These are phyloP conservation scores for Viridothelium virens DNA, from an alignment of 495 filamentous ascomycete genomes.

Conservation along the genomic window DNA sequence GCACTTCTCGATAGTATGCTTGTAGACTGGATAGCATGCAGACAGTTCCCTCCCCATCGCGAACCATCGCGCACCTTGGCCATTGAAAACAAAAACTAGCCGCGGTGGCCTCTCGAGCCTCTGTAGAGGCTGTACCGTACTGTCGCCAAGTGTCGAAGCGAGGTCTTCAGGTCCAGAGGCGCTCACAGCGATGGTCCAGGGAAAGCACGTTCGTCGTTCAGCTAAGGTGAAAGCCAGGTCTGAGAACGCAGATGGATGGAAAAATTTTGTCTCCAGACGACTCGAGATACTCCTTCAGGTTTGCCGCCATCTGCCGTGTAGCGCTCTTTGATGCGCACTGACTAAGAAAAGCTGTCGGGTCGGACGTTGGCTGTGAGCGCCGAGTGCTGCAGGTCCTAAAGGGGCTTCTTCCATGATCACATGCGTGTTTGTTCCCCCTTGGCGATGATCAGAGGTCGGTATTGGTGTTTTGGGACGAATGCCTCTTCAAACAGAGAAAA, in stretches of 20 bases:
- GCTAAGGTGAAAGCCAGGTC: background rate
- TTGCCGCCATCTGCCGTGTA: background rate
- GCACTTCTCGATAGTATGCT: background rate
- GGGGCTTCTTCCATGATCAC: too few relatives aligned
- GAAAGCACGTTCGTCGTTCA: background rate
- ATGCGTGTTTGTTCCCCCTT: background rate
- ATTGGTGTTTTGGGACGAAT: background rate
- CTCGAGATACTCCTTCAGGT: constrained; percentile 1
- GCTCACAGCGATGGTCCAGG: background rate
- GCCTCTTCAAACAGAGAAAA: background rate
- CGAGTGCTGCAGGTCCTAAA: background rate
- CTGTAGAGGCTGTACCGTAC: background rate
- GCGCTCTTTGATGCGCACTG: background rate
- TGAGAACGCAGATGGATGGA: background rate
- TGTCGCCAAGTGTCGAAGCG: background rate
- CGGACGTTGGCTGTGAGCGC: background rate
- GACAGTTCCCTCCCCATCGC: too few relatives aligned
- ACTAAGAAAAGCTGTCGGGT: too few relatives aligned
- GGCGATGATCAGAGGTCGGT: background rate
- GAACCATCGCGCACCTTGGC: too few relatives aligned
- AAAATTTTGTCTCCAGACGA: background rate
- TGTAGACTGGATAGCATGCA: background rate
- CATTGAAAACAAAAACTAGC: background rate
- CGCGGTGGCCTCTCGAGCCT: background rate
- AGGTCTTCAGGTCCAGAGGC: background rate